Base-by-base conservation (phyloP, 2,329 filamentous ascomycete genomes). In the Colletotrichum horii region DNA sequence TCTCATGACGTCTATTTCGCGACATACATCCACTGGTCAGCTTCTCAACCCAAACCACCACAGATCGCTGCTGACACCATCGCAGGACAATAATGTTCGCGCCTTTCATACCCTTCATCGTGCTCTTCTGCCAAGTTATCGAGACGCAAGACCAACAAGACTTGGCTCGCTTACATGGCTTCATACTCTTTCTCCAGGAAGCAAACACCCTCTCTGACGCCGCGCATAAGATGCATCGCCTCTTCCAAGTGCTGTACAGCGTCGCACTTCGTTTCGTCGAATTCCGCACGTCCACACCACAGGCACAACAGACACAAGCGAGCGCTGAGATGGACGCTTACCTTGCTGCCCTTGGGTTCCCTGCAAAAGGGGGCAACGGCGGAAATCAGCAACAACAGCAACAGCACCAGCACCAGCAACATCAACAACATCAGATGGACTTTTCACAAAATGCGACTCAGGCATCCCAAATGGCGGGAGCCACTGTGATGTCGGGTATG, bases 221-320 rank as follows among this genome's bases (percentile, higher is more conserved):
- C 1, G 88, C 90, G 7, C 84, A 86, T 26, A 91, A 90, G 77
- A 84, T 92, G 28, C 87, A 91, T 76, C 89, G 88, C 30, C 85
- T 93, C 15, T 93, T 91, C 77, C 87, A 90, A 58, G 88, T 92
- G 2, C 87, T 93, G 52, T 88, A 90, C 77, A 90, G 87, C 34
- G 89, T 93, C 6, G 91, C 91, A 0, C 86, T 87, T 30, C 84
- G 92, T 4, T 93, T 93, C 76, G 85, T 92, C 9, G 89, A 92
- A 78, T 89, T 90, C 3, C 91, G 90, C 66, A 79, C 78, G 24
- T 77, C 78, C 3, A 78, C 80, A 1, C 79, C 79, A 8, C 79
- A 79, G 6, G 82, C 81, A 5, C 78, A 79, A 58, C 79, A 83
- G 75, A 80, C 85, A 83, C 77, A 85, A 67, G 82, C 77, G 22